These are phyloP conservation scores for Cercophora scortea DNA, from an alignment of 495 filamentous ascomycete species.

Conservation along the genomic window DNA sequence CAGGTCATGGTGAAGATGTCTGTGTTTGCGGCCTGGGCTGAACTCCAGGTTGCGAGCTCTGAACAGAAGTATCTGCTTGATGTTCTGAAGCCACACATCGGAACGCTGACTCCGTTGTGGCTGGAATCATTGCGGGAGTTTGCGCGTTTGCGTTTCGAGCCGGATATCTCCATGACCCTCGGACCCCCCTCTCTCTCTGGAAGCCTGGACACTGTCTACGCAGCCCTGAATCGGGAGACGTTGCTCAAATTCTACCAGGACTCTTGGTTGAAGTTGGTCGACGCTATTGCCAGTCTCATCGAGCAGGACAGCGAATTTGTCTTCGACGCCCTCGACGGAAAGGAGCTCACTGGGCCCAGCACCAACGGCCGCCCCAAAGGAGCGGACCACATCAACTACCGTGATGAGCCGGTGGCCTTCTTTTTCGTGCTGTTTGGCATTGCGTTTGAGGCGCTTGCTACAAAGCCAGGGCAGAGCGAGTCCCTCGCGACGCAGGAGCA, in stretches of 20 bases:
- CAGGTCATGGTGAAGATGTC: conserved; percentile 98
- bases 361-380: conserved; percentile 41
- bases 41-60: conserved; percentile 89
- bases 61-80: conserved; percentile 85
- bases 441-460: conserved; percentile 88
- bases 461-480: conserved; percentile 61
- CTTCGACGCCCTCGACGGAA: conserved; percentile 91
- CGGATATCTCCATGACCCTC: conserved; percentile 84
- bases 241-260: conserved; percentile 95
- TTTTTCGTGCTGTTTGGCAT: conserved; percentile 98
- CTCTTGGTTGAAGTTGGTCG: conserved; percentile 91
- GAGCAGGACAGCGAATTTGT: conserved; percentile 97
- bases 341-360: conserved; percentile 47
- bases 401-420: conserved; percentile 95
- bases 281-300: conserved; percentile 95
- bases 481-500: conserved; percentile 66
- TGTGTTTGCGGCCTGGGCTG: conserved; percentile 97
- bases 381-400: conserved; percentile 85
- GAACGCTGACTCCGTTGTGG: conserved; percentile 85
- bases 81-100: conserved; percentile 85
- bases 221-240: conserved; percentile 89
- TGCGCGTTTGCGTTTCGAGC: conserved; percentile 88
- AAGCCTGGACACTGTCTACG: conserved; percentile 83
- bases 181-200: conserved; percentile 67
- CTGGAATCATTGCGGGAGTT: conserved; percentile 88